A percentile compares a stretch with the other conserved stretches of the same genome.
Conservation (phyloP, 75 land plant genomes). For the Isoetes taiwanensis region DNA sequence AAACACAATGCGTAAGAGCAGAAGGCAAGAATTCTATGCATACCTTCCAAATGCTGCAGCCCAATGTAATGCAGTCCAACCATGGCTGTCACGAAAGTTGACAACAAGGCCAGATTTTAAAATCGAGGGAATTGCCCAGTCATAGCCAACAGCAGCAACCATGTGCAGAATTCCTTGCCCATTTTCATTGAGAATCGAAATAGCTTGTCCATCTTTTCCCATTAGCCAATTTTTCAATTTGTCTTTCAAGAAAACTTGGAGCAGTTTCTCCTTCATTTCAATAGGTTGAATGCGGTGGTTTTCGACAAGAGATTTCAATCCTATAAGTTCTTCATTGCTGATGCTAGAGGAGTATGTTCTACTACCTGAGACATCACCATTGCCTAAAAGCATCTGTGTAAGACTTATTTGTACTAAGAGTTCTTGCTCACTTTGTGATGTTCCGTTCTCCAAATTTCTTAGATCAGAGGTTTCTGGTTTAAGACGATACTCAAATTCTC, state of each 20-base stretch:
- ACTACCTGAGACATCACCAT: not conserved
- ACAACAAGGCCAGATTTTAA: slow-evolving; percentile 56
- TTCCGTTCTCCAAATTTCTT: no score
- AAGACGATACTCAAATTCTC: slow-evolving; percentile 74
- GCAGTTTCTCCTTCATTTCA: slow-evolving; percentile 27
- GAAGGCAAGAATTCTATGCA: not conserved
- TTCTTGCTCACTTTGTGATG: slow-evolving; percentile 31
- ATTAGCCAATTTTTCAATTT: slow-evolving; percentile 56
- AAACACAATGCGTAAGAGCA: not conserved
- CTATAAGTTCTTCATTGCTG: no score
- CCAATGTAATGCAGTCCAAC: slow-evolving; percentile 99
- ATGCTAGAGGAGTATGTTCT: not conserved
- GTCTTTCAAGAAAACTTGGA: slow-evolving; percentile 42
- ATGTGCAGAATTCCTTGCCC: slow-evolving; percentile 82
- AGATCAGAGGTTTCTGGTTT: not conserved
- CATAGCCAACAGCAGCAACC: slow-evolving; percentile 87
- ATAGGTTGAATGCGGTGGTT: no score
- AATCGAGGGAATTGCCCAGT: slow-evolving; percentile 70
- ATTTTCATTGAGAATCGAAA: slow-evolving; percentile 40
- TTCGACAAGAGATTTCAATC: no score
- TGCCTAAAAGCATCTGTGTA: slow-evolving; percentile 29
- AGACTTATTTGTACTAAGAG: slow-evolving; percentile 43
- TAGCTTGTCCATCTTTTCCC: slow-evolving; percentile 66
- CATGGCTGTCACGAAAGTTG: slow-evolving; percentile 75
- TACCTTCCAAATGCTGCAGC: slow-evolving; percentile 86